phyloP scores from a whole-genome alignment of 2,329 filamentous ascomycete genomes.

The Thielaviopsis populi region DNA sequence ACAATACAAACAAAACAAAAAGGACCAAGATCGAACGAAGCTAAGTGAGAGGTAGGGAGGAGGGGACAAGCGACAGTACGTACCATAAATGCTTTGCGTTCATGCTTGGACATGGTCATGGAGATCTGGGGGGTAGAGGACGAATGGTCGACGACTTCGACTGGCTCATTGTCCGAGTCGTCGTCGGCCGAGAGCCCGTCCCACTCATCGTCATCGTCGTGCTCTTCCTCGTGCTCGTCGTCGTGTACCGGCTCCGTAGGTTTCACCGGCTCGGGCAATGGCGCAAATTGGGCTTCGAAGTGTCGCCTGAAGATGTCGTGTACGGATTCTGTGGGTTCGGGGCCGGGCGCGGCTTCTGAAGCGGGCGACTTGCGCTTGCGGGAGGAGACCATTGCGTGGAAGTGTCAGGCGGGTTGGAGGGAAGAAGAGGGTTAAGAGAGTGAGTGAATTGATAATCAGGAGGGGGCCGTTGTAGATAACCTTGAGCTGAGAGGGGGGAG shows the following conservation, averaged over 20 bases:
- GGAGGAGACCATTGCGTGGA: slow-evolving; percentile 26
- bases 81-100: slow-evolving; percentile 68
- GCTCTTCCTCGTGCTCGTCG: slow-evolving; percentile 20
- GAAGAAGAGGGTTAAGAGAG: neutral
- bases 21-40: no score
- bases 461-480: neutral
- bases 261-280: slow-evolving; percentile 35
- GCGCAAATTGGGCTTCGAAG: slow-evolving; percentile 79
- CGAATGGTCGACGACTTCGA: slow-evolving; percentile 51
- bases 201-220: slow-evolving; percentile 20
- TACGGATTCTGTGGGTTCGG: slow-evolving; percentile 33
- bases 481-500: neutral
- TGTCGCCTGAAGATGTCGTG: slow-evolving; percentile 66
- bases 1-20: no score
- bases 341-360: slow-evolving; percentile 19
- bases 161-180: slow-evolving; percentile 20
- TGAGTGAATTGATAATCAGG: neutral
- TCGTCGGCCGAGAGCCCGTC: slow-evolving; percentile 17
- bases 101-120: slow-evolving; percentile 44
- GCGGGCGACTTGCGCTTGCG: slow-evolving; percentile 34
- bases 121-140: slow-evolving; percentile 26
- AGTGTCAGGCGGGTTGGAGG: neutral
- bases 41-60: neutral
- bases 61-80: slow-evolving; percentile 7
- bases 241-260: slow-evolving; percentile 21